These are phyloP conservation scores for Posidonia oceanica DNA, from an alignment of 116 monocot genomes.

Conservation along the genomic window DNA sequence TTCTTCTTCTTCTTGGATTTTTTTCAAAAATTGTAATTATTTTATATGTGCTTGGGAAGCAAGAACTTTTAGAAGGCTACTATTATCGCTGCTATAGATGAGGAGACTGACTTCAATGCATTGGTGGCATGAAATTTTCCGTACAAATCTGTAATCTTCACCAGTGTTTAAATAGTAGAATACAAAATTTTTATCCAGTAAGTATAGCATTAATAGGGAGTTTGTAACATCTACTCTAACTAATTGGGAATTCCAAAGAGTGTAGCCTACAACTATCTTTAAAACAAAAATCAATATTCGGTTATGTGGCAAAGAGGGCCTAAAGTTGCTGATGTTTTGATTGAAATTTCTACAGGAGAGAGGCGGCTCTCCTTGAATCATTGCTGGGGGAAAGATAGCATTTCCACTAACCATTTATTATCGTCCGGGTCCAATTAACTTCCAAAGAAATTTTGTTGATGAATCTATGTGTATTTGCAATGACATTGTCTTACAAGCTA, in stretches of 20 bases:
- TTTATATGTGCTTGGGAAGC: constrained; percentile 3
- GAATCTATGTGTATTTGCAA: too few species aligned
- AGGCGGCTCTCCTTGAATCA: constrained; percentile 76
- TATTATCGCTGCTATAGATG: constrained; percentile 58
- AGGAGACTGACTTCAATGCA: constrained; percentile 90
- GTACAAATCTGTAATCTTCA: too few species aligned
- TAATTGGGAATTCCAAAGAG: too few species aligned
- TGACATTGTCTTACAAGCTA: too few species aligned
- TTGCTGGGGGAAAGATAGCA: constrained; percentile 45
- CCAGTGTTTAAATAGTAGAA: background rate
- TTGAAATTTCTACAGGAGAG: constrained; percentile 42
- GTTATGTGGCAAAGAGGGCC: too few species aligned
- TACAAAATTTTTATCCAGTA: background rate
- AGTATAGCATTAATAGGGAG: too few species aligned
- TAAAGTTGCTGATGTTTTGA: background rate
- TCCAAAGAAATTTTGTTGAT: too few species aligned
- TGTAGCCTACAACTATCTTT: background rate
- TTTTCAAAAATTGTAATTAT: too few species aligned
- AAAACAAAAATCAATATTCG: background rate
- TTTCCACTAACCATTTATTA: too few species aligned
- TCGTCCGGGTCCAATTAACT: too few species aligned
- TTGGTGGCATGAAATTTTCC: constrained; percentile 45
- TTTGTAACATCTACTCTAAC: too few species aligned
- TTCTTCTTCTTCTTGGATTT: too few species aligned
- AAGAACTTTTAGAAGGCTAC: constrained; percentile 91